These are phyloP conservation scores for Gloeophyllum trabeum DNA, from an alignment of 768 basidiomycete species.

Conservation along the genomic window DNA sequence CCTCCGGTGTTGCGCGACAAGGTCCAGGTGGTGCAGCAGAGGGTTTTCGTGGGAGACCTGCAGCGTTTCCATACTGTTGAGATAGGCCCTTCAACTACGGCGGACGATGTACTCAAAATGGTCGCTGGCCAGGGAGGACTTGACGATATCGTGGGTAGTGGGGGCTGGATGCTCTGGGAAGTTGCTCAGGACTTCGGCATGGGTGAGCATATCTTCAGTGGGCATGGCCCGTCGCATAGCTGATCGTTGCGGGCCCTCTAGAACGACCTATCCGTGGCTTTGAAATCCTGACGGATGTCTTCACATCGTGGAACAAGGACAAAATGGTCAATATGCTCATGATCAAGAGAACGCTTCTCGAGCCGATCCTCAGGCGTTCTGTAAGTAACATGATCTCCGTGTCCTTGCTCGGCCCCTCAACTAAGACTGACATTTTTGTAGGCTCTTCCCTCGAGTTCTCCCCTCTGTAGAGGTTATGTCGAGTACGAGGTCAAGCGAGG, in stretches of 20 bases:
- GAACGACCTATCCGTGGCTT: slow-evolving; percentile 87
- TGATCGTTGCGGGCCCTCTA: slow-evolving; percentile 19
- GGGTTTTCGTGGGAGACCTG: slow-evolving; percentile 68
- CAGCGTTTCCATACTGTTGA: slow-evolving; percentile 70
- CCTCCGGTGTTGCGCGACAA: slow-evolving; percentile 8
- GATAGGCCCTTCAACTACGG: slow-evolving; percentile 53
- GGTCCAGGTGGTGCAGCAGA: slow-evolving; percentile 40
- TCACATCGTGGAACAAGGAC: slow-evolving; percentile 82
- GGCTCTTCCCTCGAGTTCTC: slow-evolving; percentile 36
- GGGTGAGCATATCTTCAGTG: slow-evolving; percentile 39
- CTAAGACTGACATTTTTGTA: slow-evolving; percentile 20
- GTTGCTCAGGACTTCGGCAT: slow-evolving; percentile 86
- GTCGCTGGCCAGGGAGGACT: slow-evolving; percentile 60
- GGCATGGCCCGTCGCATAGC: slow-evolving; percentile 2
- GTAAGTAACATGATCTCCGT: slow-evolving; percentile 33
- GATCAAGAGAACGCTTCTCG: slow-evolving; percentile 62
- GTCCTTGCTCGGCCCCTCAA: not conserved
- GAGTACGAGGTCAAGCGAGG: slow-evolving; percentile 88
- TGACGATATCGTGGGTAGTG: slow-evolving; percentile 42
- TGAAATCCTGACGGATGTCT: slow-evolving; percentile 71
- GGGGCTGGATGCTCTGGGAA: slow-evolving; percentile 86
- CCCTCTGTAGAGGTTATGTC: slow-evolving; percentile 48
- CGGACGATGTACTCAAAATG: slow-evolving; percentile 59
- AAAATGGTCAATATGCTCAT: slow-evolving; percentile 74
- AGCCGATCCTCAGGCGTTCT: slow-evolving; percentile 42